Base-by-base conservation (phyloP, 257 asterid genomes). In the Fraxinus anomala region DNA sequence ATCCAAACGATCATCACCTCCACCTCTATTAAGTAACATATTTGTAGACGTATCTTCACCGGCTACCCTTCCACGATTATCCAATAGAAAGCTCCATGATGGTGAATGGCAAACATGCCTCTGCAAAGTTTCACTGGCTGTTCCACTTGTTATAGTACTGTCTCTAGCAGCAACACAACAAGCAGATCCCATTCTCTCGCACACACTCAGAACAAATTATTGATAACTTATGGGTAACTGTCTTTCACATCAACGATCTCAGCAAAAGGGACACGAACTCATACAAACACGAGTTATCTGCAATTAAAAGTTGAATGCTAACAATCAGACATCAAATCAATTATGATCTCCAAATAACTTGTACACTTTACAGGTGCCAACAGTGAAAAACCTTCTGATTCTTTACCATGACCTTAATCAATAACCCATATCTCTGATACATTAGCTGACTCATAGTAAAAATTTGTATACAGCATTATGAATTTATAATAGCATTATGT, bases 21-120 rank as follows among this genome's bases (percentile, higher is more conserved):
- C 42, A 47, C 83, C 89, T 17, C 92, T 89, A 82, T 81, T 89
- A 47, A 84, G 84, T 6, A 77, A 78, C 93, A 97, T 91, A 85
- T 87, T 88, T 72, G 88, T 79, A 76, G 93, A 87, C 17, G 88
- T 87, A 66, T 93, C 99, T 81, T 96, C 99, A 78, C 95, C 99
- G 61, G 91, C 95, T 71, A 93, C 97, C 37, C 97, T 87, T 49
- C 94, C 93, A 65, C 96, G 94, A 79, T 89, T 93, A 85, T 96
- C 98, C 98, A 98, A 91, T 73, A 98, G 90, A 82, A 93, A 89
- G 82, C 95, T 96, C 97, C 99, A 96, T 10, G 92, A 87, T 67
- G 99, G 99, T 13, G 99, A 96, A 89, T 88, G 84, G 68, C 91
- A 88, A 54, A 82, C 61, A 68, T 93, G 96, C 85, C 96, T 89